Base-by-base conservation (phyloP, 163 green algal genomes). In the Scenedesmus sp. region DNA sequence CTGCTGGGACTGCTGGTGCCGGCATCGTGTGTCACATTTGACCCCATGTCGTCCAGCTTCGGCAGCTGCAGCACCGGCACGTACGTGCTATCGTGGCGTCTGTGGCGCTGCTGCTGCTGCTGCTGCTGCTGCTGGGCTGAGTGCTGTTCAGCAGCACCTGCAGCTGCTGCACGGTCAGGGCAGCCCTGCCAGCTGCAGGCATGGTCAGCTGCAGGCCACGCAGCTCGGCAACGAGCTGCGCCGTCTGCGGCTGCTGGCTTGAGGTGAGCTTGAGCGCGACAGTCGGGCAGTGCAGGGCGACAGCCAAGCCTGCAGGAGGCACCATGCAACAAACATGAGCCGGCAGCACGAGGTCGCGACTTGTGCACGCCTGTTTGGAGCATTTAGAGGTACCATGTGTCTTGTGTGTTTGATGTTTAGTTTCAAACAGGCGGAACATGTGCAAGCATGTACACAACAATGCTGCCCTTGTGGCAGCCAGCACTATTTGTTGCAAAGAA, bases 201-300 rank as follows among this genome's bases (percentile, higher is more conserved):
- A 87, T 44, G 30, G 18, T 0, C 26, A 91, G 78, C 15, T 33
- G 22, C 16, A 91, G 46, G 6, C 78, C 53, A 3, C 42, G 51
- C 22, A 87, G 37, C 37, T 91, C 78, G 26, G 87, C 79, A 10
- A 46, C 9, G 7, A 91, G 46, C 70, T 82, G 56, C 26, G 78
- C 18, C 16, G 30, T 16, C 33, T 72, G 42, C n/a, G 78, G 87
- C 18, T 87, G 56, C 40, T 49, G 51, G 78, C 56, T 56, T 30
- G 86, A 56, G 46, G 33, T 85, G 18, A 91, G 81, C 40, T 61
- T 33, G 0, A 87, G 2, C 13, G 56, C 44, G 2, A 91, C 18
- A 22, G 59, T 51, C 40, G 87, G 87, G 87, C 87, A 91, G 40
- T n/a, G n/a, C 18, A 91, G 40, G 22, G 56, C 53, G 46, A 91